These are phyloP conservation scores for Penicillium verhagenii DNA, from an alignment of 495 filamentous ascomycete species.

Conservation along the genomic window DNA sequence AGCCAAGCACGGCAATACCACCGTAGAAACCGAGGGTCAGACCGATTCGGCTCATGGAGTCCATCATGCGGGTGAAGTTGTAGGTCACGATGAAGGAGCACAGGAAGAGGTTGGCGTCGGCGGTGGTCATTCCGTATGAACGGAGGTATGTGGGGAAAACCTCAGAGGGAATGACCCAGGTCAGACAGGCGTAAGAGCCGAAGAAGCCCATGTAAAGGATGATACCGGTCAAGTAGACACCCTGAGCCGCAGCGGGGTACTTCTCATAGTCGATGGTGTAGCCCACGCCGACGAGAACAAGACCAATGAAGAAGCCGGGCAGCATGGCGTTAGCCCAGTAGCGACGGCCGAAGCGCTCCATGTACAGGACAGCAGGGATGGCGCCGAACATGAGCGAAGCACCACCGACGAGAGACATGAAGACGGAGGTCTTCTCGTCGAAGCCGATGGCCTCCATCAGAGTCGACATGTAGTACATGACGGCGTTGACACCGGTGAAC, in stretches of 20 bases:
- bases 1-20: constrained; percentile 56
- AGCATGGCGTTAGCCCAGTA: constrained; percentile 63
- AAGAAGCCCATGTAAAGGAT: constrained; percentile 64
- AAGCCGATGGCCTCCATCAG: constrained; percentile 60
- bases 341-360: constrained; percentile 58
- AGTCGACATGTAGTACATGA: constrained; percentile 63
- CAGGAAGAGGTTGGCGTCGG: constrained; percentile 56
- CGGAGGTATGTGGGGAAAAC: constrained; percentile 62
- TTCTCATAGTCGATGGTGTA: constrained; percentile 45
- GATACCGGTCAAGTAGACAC: constrained; percentile 55
- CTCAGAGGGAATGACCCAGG: constrained; percentile 60
- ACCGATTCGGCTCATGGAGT: constrained; percentile 55
- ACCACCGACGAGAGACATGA: constrained; percentile 64
- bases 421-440: constrained; percentile 47
- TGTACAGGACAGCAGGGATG: constrained; percentile 58
- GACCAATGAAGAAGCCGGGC: constrained; percentile 59
- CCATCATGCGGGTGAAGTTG: constrained; percentile 59
- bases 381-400: constrained; percentile 56
- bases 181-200: constrained; percentile 60
- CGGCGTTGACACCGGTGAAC: constrained; percentile 59
- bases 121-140: constrained; percentile 58
- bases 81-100: constrained; percentile 64
- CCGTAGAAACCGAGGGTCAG: constrained; percentile 61
- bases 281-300: constrained; percentile 54
- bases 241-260: constrained; percentile 43